Evolutionary conservation across 257 asterid genomes (phyloP).

Genomic region (Ocimum tenuiflorum): DNA sequence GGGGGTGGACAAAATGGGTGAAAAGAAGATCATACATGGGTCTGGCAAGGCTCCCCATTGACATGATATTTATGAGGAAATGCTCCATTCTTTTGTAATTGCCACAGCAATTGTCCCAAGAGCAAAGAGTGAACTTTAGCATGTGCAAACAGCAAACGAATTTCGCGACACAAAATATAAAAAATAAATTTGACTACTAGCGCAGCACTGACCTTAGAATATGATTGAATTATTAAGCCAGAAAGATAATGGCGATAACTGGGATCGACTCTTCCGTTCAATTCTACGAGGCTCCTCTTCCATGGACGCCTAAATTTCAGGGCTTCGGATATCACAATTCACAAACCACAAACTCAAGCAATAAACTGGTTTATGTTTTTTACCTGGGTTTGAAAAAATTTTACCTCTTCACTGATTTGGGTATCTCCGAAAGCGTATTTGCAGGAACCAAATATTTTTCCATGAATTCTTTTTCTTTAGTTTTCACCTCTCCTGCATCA

Average conservation of each 20-base stretch:
- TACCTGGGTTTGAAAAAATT: background rate
- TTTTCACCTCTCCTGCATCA: no score
- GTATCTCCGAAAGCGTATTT: constrained; percentile 27
- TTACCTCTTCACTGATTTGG: constrained; percentile 39
- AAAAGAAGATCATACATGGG: constrained; percentile 50
- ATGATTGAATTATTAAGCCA: constrained; percentile 52
- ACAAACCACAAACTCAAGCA: background rate
- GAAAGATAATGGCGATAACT: constrained; percentile 48
- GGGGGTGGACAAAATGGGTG: background rate
- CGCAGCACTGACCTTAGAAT: constrained; percentile 45
- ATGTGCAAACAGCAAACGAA: background rate
- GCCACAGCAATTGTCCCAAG: background rate
- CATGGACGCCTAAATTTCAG: constrained; percentile 44
- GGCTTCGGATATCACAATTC: background rate
- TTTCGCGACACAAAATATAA: background rate
- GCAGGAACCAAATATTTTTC: constrained; percentile 46
- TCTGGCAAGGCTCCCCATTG: constrained; percentile 52
- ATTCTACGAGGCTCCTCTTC: constrained; percentile 60
- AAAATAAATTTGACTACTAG: background rate
- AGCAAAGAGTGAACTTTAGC: background rate
- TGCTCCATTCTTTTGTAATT: constrained; percentile 40
- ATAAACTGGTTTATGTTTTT: background rate
- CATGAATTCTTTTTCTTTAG: no score
- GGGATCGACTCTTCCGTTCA: constrained; percentile 59
- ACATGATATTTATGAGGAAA: constrained; percentile 75